A percentile compares a stretch with the other conserved stretches of the same genome.
Evolutionary conservation across 75 land plant species (phyloP).

Genomic region (Adiantum capillusveneris): DNA sequence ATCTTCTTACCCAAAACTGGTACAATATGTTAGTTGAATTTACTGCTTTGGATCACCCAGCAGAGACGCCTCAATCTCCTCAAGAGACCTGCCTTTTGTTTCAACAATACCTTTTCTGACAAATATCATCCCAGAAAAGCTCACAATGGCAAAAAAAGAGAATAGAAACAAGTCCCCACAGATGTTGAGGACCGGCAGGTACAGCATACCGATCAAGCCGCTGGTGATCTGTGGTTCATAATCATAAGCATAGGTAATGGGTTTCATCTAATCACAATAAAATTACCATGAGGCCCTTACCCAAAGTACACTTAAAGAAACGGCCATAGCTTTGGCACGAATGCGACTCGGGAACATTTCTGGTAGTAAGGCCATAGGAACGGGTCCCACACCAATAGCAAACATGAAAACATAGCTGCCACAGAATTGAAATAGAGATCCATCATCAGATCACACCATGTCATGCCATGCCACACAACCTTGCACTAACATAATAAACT

Average conservation of each 20-base stretch:
- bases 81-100: constrained; percentile 81
- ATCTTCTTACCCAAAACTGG: too few species aligned
- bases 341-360: constrained; percentile 55
- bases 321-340: constrained; percentile 81
- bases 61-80: constrained; percentile 64
- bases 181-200: constrained; percentile 57
- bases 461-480: not conserved
- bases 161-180: constrained; percentile 61
- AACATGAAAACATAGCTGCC: constrained; percentile 86
- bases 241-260: not conserved
- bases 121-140: constrained; percentile 60
- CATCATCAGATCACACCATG: not conserved
- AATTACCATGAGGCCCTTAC: constrained; percentile 37
- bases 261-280: not conserved
- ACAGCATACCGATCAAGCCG: constrained; percentile 78
- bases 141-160: constrained; percentile 56
- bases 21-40: too few species aligned
- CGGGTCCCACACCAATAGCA: constrained; percentile 93
- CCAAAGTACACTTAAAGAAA: constrained; percentile 91
- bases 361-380: constrained; percentile 77
- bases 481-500: constrained; percentile 6
- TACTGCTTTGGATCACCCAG: constrained; percentile 1
- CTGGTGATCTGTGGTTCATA: constrained; percentile 66
- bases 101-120: constrained; percentile 70
- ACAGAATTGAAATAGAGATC: too few species aligned